phyloP scores from a whole-genome alignment of 2,329 filamentous ascomycete genomes.

The Fusarium devonianum region DNA sequence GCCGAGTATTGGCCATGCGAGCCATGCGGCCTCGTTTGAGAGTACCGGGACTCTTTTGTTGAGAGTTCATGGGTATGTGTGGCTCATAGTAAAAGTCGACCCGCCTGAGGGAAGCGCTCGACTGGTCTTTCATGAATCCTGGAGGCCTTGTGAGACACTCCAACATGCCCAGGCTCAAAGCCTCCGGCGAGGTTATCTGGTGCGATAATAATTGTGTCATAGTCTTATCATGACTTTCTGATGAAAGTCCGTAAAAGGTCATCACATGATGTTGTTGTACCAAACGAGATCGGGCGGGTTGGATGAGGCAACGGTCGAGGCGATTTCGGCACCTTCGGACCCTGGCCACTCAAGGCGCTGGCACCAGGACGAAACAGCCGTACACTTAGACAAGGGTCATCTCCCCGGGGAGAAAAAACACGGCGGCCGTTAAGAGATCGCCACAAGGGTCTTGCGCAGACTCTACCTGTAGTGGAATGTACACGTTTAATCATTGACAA shows the following conservation, averaged over 20 bases:
- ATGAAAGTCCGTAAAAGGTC: background rate
- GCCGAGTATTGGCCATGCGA: constrained; percentile 20
- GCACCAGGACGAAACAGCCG: background rate
- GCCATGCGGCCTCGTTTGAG: constrained; percentile 7
- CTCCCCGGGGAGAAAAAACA: constrained; percentile 2
- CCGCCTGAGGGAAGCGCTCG: constrained; percentile 3
- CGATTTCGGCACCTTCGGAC: constrained; percentile 32
- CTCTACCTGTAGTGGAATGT: constrained; percentile 3
- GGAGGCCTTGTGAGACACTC: constrained; percentile 15
- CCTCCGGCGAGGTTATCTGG: background rate
- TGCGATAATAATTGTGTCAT: constrained; percentile 27
- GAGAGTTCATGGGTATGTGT: constrained; percentile 16
- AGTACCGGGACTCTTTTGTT: constrained; percentile 3
- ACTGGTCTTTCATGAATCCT: constrained; percentile 9
- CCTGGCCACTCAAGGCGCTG: constrained; percentile 7
- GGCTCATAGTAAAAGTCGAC: constrained; percentile 23
- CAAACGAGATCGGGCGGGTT: constrained; percentile 2
- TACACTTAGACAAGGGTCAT: background rate
- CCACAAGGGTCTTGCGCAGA: constrained; percentile 30
- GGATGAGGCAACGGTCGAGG: constrained; percentile 2
- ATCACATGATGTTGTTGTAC: background rate
- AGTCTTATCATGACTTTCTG: constrained; percentile 6
- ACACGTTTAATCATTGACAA: constrained; percentile 16
- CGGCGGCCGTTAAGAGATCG: constrained; percentile 24
- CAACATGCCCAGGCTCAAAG: background rate